Base-by-base conservation (phyloP, 208 protist genomes). In the Novymonas esmeraldas region DNA sequence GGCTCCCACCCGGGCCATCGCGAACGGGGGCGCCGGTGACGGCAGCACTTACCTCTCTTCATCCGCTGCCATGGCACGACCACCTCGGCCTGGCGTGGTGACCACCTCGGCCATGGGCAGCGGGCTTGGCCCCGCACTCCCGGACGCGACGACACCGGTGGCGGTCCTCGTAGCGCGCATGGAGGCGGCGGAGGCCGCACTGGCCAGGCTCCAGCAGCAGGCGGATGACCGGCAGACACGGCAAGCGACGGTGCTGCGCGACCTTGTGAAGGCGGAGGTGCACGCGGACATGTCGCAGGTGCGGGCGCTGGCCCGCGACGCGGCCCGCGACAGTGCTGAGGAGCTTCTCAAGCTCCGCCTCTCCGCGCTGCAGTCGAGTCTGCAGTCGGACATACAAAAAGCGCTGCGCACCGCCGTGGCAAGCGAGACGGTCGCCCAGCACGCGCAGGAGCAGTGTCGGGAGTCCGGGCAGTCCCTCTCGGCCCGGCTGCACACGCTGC, bases 281-380 rank as follows among this genome's bases (percentile, higher is more conserved):
- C 76, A 61, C 29, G 51, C 79, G 7, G 90, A 90, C 56, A 71
- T 93, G 52, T 84, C 92, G 67, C 76, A 78, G 13, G 76, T 93
- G 63, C 90, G 90, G 48, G 70, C 78, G 33, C 49, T 91, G 9
- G 90, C 90, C 0, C 80, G 90, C 9, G 87, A 95, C 45, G 79
- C 81, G 26, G 87, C 90, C 10, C 73, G 85, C 22, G 80, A 80
- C n/a, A 76, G 73, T 48, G 74, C 76, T 5, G 87, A 92, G 57
- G 85, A 87, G 13, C 56, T 92, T 38, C 61, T 95, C 45, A 76
- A 79, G 42, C 55, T 87, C 44, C 84, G 82, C 4, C 52, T 93
- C 57, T 57, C 71, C 18, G 78, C 78, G 6, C 29, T 85, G 54
- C 75, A 93, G 58, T 73, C 66, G 3, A 81, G 76, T 50, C 76